Evolutionary conservation across 1,284 basidiomycete species (phyloP).

Genomic region (Apiotrichum montevideense): DNA sequence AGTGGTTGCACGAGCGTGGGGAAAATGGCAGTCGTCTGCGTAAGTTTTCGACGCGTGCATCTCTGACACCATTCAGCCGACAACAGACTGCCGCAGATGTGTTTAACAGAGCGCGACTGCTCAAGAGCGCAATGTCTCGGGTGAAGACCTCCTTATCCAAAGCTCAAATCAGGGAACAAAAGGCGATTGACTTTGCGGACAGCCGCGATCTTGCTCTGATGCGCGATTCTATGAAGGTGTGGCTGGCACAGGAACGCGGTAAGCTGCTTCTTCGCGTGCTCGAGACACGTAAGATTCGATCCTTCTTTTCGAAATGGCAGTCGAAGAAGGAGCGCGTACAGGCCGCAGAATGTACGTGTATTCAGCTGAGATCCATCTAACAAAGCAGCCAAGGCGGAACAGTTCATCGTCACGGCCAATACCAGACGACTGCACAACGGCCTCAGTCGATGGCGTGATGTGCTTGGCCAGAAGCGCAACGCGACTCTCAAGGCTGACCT

Average conservation of each 20-base stretch:
- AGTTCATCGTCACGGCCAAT: constrained; percentile 1
- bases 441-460: constrained; percentile 31
- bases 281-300: constrained; percentile 3
- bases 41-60: constrained; percentile 1
- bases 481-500: constrained; percentile 23
- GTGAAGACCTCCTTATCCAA: constrained; percentile 10
- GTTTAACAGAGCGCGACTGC: constrained; percentile 9
- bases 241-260: constrained; percentile 13
- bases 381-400: constrained; percentile 2
- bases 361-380: neutral
- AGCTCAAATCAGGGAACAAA: constrained; percentile 1
- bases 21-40: constrained; percentile 21
- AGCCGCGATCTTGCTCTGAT: constrained; percentile 10
- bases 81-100: neutral
- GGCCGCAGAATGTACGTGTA: constrained; percentile 4
- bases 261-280: constrained; percentile 13
- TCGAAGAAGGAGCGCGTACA: constrained; percentile 1
- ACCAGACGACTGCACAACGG: constrained; percentile 2
- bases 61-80: constrained; percentile 3
- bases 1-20: constrained; percentile 18
- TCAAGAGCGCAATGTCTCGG: constrained; percentile 10
- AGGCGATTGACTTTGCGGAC: neutral
- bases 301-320: constrained; percentile 4
- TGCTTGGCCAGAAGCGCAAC: constrained; percentile 17
- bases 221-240: constrained; percentile 9